Evolutionary conservation across 2,329 filamentous ascomycete genomes (phyloP).

Genomic region (Hymenoscyphus occultus): DNA sequence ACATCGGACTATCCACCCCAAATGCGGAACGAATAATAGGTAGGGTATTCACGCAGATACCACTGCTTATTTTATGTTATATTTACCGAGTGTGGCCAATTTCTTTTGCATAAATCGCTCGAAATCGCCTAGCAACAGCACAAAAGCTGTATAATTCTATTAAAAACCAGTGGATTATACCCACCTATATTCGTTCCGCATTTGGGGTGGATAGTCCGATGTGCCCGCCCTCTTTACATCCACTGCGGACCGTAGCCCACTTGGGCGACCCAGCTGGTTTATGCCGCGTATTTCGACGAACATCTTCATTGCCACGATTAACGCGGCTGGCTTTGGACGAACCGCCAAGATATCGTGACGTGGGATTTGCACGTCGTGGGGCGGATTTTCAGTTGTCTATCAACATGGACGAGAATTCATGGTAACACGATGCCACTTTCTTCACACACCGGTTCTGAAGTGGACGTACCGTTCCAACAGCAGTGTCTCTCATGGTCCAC

Average conservation of each 20-base stretch:
- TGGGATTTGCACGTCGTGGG: not conserved
- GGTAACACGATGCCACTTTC: not conserved
- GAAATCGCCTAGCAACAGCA: too few relatives aligned
- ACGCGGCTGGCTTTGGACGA: not conserved
- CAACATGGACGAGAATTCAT: not conserved
- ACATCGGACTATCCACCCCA: too few relatives aligned
- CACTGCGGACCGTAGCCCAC: not conserved
- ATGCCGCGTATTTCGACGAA: not conserved
- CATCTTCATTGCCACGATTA: not conserved
- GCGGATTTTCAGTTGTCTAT: not conserved
- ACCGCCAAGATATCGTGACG: not conserved
- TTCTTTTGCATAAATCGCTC: too few relatives aligned
- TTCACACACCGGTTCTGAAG: not conserved
- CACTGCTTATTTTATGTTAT: too few relatives aligned
- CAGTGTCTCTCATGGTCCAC: not conserved
- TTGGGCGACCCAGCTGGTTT: not conserved
- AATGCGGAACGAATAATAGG: too few relatives aligned
- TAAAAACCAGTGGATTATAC: too few relatives aligned
- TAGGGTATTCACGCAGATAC: too few relatives aligned
- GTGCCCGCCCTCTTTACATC: not conserved
- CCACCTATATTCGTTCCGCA: too few relatives aligned
- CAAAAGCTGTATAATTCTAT: too few relatives aligned
- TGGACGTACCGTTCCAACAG: not conserved
- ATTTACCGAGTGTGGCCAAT: too few relatives aligned
- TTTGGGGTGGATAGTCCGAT: too few relatives aligned